Evolutionary conservation across 306 rosid genomes (phyloP).

Genomic region (Senna siamea): DNA sequence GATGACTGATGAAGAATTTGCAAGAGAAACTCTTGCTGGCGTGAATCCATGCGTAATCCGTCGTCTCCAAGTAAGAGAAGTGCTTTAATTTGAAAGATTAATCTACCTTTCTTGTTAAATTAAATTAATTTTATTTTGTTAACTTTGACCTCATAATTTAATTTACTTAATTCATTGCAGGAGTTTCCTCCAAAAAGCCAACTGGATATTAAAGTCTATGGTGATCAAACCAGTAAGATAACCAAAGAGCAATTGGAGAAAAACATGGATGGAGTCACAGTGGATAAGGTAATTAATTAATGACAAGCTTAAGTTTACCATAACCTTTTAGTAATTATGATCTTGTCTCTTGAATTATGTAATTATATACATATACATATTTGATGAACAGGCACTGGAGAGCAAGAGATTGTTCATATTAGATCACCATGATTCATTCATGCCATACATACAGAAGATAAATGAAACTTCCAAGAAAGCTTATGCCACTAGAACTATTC

Average conservation of each 20-base stretch:
- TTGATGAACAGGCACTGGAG: slow-evolving; percentile 69
- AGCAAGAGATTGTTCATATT: slow-evolving; percentile 63
- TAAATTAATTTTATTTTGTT: too few species aligned
- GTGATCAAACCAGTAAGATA: slow-evolving; percentile 63
- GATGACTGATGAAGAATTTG: slow-evolving; percentile 78
- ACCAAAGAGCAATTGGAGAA: slow-evolving; percentile 47
- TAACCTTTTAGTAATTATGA: too few species aligned
- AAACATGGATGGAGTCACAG: slow-evolving; percentile 52
- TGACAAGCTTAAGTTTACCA: too few species aligned
- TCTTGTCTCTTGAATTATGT: too few species aligned
- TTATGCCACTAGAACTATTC: slow-evolving; percentile 67
- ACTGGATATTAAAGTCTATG: slow-evolving; percentile 55
- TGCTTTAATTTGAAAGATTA: too few species aligned
- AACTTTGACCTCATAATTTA: not conserved
- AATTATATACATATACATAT: too few species aligned
- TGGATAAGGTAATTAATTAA: slow-evolving; percentile 51
- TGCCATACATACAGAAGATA: slow-evolving; percentile 63
- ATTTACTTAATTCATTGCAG: slow-evolving; percentile 39
- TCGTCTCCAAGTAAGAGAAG: slow-evolving; percentile 32
- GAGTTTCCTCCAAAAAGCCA: slow-evolving; percentile 70
- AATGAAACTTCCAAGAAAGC: slow-evolving; percentile 50
- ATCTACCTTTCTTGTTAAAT: too few species aligned
- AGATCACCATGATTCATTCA: slow-evolving; percentile 69
- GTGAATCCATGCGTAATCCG: slow-evolving; percentile 57
- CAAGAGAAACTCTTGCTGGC: slow-evolving; percentile 71